phyloP scores from a whole-genome alignment of 257 asterid species.

The Craterostigma plantagineum region DNA sequence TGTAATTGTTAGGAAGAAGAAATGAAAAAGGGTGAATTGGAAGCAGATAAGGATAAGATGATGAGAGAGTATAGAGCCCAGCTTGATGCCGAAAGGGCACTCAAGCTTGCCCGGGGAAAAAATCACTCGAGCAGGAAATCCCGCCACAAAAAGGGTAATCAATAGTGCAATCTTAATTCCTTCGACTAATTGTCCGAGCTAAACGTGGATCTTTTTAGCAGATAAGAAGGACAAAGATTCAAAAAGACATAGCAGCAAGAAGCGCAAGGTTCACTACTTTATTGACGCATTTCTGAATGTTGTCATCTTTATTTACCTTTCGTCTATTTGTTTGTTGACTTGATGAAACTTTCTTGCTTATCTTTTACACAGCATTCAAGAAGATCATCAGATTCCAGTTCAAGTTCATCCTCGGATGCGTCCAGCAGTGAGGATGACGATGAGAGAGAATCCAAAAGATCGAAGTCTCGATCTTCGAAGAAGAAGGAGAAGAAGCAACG shows the following conservation, averaged over 20 bases:
- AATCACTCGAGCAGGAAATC: slow-evolving; percentile 69
- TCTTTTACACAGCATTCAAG: slow-evolving; percentile 34
- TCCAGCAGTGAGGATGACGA: slow-evolving; percentile 55
- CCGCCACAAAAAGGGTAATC: slow-evolving; percentile 52
- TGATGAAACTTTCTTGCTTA: neutral
- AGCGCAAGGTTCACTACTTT: slow-evolving; percentile 53
- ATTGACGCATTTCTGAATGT: slow-evolving; percentile 6
- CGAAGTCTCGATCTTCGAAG: slow-evolving; percentile 42
- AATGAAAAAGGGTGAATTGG: slow-evolving; percentile 87
- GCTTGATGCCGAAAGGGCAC: slow-evolving; percentile 87
- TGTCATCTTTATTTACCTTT: neutral
- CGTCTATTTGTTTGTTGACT: too few relatives aligned
- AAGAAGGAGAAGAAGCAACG: slow-evolving; percentile 51
- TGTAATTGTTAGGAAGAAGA: slow-evolving; percentile 85
- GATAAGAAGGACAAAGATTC: slow-evolving; percentile 79
- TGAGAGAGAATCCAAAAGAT: slow-evolving; percentile 45
- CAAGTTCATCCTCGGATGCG: slow-evolving; percentile 51
- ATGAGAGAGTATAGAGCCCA: slow-evolving; percentile 98
- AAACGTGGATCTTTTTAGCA: slow-evolving; percentile 16
- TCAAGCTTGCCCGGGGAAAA: slow-evolving; percentile 71
- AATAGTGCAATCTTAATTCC: slow-evolving; percentile 2
- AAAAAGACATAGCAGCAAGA: slow-evolving; percentile 63
- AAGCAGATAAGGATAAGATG: slow-evolving; percentile 97
- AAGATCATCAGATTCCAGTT: slow-evolving; percentile 45
- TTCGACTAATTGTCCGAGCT: slow-evolving; percentile 5